Percentiles rank a stretch among this genome's conserved stretches.
Evolutionary conservation across 345 rosid genomes (phyloP).

Genomic region (Eucalyptus caleyi): DNA sequence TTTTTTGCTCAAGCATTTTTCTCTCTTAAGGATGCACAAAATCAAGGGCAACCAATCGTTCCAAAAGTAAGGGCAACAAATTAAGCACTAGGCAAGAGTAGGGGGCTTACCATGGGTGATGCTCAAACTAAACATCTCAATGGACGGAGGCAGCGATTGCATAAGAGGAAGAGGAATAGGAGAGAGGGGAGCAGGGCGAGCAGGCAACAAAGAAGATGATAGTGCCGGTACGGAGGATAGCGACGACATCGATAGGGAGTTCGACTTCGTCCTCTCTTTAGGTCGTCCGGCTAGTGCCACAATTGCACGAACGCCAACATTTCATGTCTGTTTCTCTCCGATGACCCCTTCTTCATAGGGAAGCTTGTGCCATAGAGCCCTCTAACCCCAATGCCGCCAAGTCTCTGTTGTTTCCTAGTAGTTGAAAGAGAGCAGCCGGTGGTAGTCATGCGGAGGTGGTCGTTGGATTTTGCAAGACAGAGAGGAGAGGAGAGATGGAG

Average conservation of each 20-base stretch:
- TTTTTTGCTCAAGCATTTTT: not conserved
- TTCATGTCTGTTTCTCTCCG: not conserved
- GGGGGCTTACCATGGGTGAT: not conserved
- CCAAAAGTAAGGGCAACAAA: too few species aligned
- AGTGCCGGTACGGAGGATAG: rapidly evolving
- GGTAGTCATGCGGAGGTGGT: rapidly evolving
- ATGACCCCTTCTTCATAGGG: not conserved
- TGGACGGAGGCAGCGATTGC: not conserved
- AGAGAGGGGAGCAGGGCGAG: not conserved
- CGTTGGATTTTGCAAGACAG: not conserved
- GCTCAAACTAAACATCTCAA: not conserved
- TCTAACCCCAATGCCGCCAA: not conserved
- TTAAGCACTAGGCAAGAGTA: too few species aligned
- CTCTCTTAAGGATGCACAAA: not conserved
- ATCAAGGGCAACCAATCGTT: not conserved
- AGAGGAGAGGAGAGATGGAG: not conserved
- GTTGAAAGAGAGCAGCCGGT: not conserved
- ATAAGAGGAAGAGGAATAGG: not conserved
- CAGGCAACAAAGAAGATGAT: not conserved
- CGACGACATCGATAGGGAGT: not conserved
- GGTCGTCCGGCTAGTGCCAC: not conserved
- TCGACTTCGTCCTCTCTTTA: not conserved
- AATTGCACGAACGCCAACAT: too few species aligned
- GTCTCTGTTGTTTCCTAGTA: rapidly evolving
- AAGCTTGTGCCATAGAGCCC: not conserved